These are phyloP conservation scores for Pleurotus ostreatus DNA, from an alignment of 768 basidiomycete genomes.

Conservation along the genomic window DNA sequence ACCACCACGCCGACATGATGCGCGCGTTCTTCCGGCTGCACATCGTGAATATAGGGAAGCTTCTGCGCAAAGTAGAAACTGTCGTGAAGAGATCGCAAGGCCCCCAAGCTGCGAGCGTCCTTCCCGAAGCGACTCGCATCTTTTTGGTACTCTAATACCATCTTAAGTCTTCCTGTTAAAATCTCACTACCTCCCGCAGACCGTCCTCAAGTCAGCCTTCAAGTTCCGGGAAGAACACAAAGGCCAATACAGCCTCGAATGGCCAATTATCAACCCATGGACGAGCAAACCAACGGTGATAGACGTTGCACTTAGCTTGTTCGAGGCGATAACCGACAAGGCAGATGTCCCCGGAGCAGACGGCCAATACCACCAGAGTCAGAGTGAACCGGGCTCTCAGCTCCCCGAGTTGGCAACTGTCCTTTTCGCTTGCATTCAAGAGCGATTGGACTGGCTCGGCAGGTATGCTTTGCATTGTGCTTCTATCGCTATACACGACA, in stretches of 20 bases:
- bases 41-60: conserved; percentile 58
- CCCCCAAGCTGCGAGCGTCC: conserved; percentile 34
- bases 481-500: too few relatives aligned
- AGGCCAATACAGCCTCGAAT: conserved; percentile 72
- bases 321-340: conserved; percentile 55
- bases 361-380: conserved; percentile 17
- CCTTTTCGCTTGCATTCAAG: conserved; percentile 63
- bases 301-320: conserved; percentile 67
- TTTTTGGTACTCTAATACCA: conserved; percentile 43
- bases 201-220: conserved; percentile 65
- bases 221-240: conserved; percentile 72
- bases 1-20: conserved; percentile 68
- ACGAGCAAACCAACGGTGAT: conserved; percentile 68
- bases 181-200: conserved; percentile 35
- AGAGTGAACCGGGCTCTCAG: conserved; percentile 44
- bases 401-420: conserved; percentile 61
- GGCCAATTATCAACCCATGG: conserved; percentile 77
- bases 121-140: conserved; percentile 68
- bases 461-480: conserved; percentile 33
- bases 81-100: conserved; percentile 30
- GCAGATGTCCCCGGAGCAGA: conserved; percentile 34
- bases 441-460: conserved; percentile 64
- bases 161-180: not conserved
- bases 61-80: conserved; percentile 60
- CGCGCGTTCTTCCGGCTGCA: conserved; percentile 80